Base-by-base conservation (phyloP, 2,329 filamentous ascomycete species). In the Claviceps humidiphila region DNA sequence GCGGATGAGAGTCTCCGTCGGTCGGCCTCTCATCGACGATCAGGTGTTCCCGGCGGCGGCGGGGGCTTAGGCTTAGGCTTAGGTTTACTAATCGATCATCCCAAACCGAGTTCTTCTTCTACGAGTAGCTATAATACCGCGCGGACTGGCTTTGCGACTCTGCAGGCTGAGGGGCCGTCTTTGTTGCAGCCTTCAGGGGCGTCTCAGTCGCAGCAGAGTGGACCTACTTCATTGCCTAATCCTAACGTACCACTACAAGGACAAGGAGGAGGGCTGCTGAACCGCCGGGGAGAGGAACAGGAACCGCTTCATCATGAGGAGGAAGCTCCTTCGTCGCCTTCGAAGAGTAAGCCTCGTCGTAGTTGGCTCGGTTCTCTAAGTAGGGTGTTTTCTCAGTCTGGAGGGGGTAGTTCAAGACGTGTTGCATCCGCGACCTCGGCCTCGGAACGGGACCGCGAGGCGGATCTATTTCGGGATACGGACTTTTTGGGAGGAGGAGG, bases 291-390 rank as follows among this genome's bases (percentile, higher is more conserved):
- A 4, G 63, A 67, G 6, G 67, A 71, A 9, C 64, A 69, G 5
- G 63, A 67, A 63, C 62, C n/a, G 60, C 64, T 38, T 61, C 60
- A 8, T 42, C 40, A 41, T 17, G 7, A 42, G 17, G 8, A 20
- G 8, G n/a, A 42, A 5, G n/a, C 63, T n/a, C 71, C 76, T 1
- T 72, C 77, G 0, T 79, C 77, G 50, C 74, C 82, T 20, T 79
- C 78, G 62, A 76, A 82, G 68, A 68, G 60, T 13, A 82, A 80
- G 61, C 69, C 73, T 43, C 67, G 74, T 4, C 69, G 75, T n/a
- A 77, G 76, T 24, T 87, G 84, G 81, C 70, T 89, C 11, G 84
- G 84, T 22, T 86, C 80, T 47, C 65, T 89, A 20, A 74, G 79
- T 17, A 75, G 83, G 40, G 82, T 83, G 11, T 78, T 87, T 44